A percentile compares a stretch with the other conserved stretches of the same genome.
Conservation (phyloP, 768 basidiomycete genomes). For the Suillus brevipes region DNA sequence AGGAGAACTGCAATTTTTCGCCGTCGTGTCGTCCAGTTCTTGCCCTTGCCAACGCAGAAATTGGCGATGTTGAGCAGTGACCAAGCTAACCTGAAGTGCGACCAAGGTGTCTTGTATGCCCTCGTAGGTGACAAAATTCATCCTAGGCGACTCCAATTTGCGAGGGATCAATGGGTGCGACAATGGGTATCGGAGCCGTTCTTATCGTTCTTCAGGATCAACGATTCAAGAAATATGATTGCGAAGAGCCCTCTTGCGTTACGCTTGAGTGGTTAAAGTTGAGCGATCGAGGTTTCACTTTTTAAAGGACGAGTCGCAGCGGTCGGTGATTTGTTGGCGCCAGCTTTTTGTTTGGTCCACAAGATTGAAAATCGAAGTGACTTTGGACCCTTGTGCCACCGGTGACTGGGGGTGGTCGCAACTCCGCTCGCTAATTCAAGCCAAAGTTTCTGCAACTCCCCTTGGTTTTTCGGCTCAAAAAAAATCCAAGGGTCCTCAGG, state of each 20-base stretch:
- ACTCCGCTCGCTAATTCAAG: slow-evolving; percentile 6
- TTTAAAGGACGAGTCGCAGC: background rate
- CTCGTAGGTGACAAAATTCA: slow-evolving; percentile 16
- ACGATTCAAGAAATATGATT: background rate
- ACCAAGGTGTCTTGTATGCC: slow-evolving; percentile 15
- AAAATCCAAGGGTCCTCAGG: background rate
- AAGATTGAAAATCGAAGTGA: background rate
- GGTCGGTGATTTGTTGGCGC: background rate
- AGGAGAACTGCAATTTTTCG: slow-evolving; percentile 28
- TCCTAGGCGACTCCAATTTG: slow-evolving; percentile 8
- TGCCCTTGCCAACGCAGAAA: slow-evolving; percentile 11
- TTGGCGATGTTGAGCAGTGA: slow-evolving; percentile 9
- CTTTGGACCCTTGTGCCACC: background rate
- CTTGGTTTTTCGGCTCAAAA: background rate
- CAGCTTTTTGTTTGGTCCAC: background rate
- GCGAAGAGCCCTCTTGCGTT: background rate
- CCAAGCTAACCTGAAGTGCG: background rate
- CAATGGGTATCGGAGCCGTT: slow-evolving; percentile 17
- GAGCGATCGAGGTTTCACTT: background rate
- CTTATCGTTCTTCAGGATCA: background rate
- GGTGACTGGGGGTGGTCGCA: background rate
- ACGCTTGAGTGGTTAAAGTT: background rate
- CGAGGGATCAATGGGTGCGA: slow-evolving; percentile 20
- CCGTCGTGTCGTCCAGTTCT: slow-evolving; percentile 17
- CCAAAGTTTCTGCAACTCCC: background rate